phyloP scores from a whole-genome alignment of 1,284 basidiomycete species.

The Pterulicium gracile region DNA sequence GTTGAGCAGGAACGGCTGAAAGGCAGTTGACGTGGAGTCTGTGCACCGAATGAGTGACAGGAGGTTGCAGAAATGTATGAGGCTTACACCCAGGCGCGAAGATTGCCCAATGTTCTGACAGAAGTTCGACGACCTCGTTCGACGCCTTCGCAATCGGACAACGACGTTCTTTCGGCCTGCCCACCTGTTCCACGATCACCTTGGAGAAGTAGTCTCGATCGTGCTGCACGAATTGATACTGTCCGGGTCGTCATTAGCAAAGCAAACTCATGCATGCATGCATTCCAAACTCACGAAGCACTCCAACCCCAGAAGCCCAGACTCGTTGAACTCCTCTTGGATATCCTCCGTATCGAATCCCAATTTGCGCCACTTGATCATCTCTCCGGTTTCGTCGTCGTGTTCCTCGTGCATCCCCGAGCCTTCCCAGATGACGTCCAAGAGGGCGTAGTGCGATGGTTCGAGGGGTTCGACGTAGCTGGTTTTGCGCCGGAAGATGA shows the following conservation, averaged over 20 bases:
- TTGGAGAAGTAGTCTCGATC: conserved; percentile 79
- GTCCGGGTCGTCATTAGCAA: conserved; percentile 8
- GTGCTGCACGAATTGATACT: conserved; percentile 62
- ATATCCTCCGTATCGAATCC: conserved; percentile 78
- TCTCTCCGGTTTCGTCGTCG: conserved; percentile 31
- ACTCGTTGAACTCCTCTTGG: conserved; percentile 71
- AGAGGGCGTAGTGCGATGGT: conserved; percentile 46
- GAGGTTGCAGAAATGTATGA: conserved; percentile 2
- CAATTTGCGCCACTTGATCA: conserved; percentile 67
- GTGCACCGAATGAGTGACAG: conserved; percentile 6
- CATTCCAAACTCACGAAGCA: conserved; percentile 50
- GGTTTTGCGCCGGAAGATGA: conserved; percentile 73
- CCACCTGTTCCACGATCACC: conserved; percentile 78
- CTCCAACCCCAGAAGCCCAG: conserved; percentile 80
- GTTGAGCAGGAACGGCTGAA: conserved; percentile 86
- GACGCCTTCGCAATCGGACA: conserved; percentile 85
- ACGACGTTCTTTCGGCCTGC: conserved; percentile 63
- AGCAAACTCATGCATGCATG: background rate
- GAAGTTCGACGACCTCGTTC: conserved; percentile 77
- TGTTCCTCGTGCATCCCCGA: conserved; percentile 45
- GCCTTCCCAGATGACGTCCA: conserved; percentile 65
- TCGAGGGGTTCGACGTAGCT: conserved; percentile 65
- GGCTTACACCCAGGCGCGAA: conserved; percentile 66
- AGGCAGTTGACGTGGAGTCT: conserved; percentile 78
- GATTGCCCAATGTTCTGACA: conserved; percentile 82